These are phyloP conservation scores for Dothideomycetes sp. DNA, from an alignment of 2,329 filamentous ascomycete genomes.

Conservation along the genomic window DNA sequence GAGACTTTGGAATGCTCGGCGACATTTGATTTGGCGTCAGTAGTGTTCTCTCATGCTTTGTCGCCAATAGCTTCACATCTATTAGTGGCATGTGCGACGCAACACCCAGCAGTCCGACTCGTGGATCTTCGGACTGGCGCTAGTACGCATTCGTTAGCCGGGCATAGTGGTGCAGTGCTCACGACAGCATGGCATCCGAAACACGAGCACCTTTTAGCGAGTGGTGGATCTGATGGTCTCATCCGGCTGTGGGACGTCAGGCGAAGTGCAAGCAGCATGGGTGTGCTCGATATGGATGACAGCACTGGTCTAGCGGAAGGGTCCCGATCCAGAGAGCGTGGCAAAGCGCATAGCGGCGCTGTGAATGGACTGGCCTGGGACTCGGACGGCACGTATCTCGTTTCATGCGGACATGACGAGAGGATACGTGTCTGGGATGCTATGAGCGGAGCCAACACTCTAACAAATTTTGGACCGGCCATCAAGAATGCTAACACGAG, in stretches of 20 bases:
- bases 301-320: slow-evolving; percentile 34
- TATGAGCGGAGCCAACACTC: slow-evolving; percentile 68
- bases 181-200: slow-evolving; percentile 71
- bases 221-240: slow-evolving; percentile 73
- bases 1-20: slow-evolving; percentile 50
- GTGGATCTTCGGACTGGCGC: slow-evolving; percentile 78
- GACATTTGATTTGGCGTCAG: slow-evolving; percentile 56
- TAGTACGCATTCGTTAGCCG: slow-evolving; percentile 41
- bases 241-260: slow-evolving; percentile 82
- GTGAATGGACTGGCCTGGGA: slow-evolving; percentile 84
- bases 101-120: slow-evolving; percentile 72
- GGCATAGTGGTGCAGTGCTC: slow-evolving; percentile 42
- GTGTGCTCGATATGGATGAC: slow-evolving; percentile 74
- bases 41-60: slow-evolving; percentile 66
- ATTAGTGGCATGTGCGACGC: slow-evolving; percentile 78
- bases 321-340: slow-evolving; percentile 28
- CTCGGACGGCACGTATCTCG: slow-evolving; percentile 62
- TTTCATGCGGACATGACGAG: slow-evolving; percentile 75
- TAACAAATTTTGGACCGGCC: slow-evolving; percentile 76
- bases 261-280: slow-evolving; percentile 64
- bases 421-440: slow-evolving; percentile 82
- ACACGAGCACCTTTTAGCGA: slow-evolving; percentile 68
- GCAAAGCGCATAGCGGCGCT: slow-evolving; percentile 61
- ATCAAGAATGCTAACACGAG: slow-evolving; percentile 54
- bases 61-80: slow-evolving; percentile 63